Conservation (phyloP, 1,284 basidiomycete genomes). For the Agaricales sp. region DNA sequence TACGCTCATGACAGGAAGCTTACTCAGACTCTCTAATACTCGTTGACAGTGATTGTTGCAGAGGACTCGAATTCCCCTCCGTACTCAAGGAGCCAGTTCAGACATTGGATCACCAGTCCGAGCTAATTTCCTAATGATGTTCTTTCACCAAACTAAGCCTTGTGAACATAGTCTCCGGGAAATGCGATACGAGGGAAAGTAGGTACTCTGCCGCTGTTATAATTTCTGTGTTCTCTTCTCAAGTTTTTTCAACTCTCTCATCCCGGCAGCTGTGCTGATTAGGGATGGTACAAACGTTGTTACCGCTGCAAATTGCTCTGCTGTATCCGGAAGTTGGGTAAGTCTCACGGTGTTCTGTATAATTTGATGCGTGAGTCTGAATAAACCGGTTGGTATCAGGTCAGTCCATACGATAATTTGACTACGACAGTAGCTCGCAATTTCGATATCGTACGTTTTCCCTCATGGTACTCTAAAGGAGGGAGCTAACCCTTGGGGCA, state of each 20-base stretch:
- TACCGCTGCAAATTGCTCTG: conserved; percentile 26
- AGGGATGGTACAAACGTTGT: conserved; percentile 41
- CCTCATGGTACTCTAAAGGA: background rate
- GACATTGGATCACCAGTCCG: conserved; percentile 35
- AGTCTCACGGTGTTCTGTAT: no score
- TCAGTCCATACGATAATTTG: conserved; percentile 39
- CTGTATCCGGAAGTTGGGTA: conserved; percentile 37
- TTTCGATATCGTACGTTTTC: conserved; percentile 33
- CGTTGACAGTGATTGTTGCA: conserved; percentile 31
- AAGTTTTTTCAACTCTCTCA: background rate
- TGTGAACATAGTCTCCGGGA: conserved; percentile 35
- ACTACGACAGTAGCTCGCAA: conserved; percentile 31
- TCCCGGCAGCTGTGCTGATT: conserved; percentile 33
- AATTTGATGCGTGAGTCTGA: background rate
- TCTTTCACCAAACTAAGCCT: conserved; percentile 19
- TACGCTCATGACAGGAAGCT: background rate
- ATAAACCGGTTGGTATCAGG: conserved; percentile 7
- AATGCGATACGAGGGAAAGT: conserved; percentile 40
- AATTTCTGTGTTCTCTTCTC: background rate
- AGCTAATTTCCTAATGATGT: conserved; percentile 9
- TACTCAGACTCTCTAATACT: background rate
- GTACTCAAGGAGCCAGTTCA: conserved; percentile 30
- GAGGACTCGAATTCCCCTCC: conserved; percentile 35
- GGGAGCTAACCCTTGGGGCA: background rate
- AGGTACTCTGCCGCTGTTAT: background rate